phyloP scores from a whole-genome alignment of 352 stramenopile species.

The Globisporangium viniferum region DNA sequence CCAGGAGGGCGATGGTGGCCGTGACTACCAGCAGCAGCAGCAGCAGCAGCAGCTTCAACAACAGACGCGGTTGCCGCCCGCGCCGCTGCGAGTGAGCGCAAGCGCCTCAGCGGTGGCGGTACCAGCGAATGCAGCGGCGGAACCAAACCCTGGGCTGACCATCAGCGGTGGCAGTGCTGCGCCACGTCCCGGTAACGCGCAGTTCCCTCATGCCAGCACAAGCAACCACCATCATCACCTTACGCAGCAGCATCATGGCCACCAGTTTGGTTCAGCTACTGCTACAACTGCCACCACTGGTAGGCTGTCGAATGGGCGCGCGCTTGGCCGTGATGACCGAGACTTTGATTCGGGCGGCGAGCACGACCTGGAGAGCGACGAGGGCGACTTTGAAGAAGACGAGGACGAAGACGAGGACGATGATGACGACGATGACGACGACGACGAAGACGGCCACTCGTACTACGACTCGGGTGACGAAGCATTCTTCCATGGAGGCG shows the following conservation, averaged over 20 bases:
- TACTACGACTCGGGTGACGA: slow-evolving; percentile 70
- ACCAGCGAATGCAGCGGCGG: background rate
- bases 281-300: background rate
- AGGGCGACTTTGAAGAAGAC: slow-evolving; percentile 17
- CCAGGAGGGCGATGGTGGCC: background rate
- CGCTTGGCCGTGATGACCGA: slow-evolving; percentile 6
- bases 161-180: slow-evolving; percentile 9
- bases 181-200: background rate
- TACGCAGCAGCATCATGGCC: background rate
- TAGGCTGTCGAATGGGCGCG: slow-evolving; percentile 1
- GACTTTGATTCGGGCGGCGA: slow-evolving; percentile 19
- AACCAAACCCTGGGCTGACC: slow-evolving; percentile 1
- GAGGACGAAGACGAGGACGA: slow-evolving; percentile 37
- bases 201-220: background rate
- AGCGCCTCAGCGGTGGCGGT: background rate
- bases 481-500: slow-evolving; percentile 22
- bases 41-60: background rate
- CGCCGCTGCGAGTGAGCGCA: background rate
- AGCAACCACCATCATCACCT: slow-evolving; percentile 4
- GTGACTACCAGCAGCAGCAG: background rate
- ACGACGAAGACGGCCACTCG: slow-evolving; percentile 29
- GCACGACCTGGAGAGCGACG: slow-evolving; percentile 17
- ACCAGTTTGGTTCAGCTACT: background rate
- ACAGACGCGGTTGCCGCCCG: background rate
- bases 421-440: slow-evolving; percentile 45